Base-by-base conservation (phyloP, 2,329 filamentous ascomycete species). In the Aspergillus felis region DNA sequence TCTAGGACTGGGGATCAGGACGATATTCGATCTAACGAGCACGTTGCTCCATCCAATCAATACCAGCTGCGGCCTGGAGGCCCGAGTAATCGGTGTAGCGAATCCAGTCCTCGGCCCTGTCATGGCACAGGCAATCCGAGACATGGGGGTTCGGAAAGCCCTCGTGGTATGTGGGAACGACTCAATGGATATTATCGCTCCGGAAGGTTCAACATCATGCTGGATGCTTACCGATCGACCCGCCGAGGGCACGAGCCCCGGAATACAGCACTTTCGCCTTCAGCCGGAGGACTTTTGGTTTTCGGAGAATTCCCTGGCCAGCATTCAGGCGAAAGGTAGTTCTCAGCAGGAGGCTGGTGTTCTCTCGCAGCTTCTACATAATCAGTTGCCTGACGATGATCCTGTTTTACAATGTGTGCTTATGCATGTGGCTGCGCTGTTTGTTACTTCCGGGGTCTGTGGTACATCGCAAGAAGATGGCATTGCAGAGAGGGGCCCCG, bases 101-200 rank as follows among this genome's bases (percentile, higher is more conserved):
- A 49, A 49, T 25, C 47, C 47, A 27, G 47, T 27, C 22, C 47
- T 49, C 7, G 47, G 47, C n/a, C 47, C 47, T 49, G 47, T 27
- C 6, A 14, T 49, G 17, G 47, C 47, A 8, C 20, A 49, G 32
- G 58, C 53, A 27, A 46, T 60, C 46, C 54, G 27, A 6, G 50
- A 24, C 14, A 49, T 27, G 7, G 47, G 20, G 7, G 20, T 49
- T 14, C 25, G n/a, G 47, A 49, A 49, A 27, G 47, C 20, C 17
- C 47, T 49, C 9, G 47, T 49, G 2, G 47, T 49, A 24, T 49
- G 24, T 2, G 47, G 47, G 47, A 24, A 49, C 10, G 47, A 27
- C 12, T 27, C n/a, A 17, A 49, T 49, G 12, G 22, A 49, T 49
- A 24, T 17, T 10, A 49, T 49, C 24, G 14, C 6, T 49, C 47